Evolutionary conservation across 805 yeast genomes (phyloP).

Genomic region (Starmerella powellii): DNA sequence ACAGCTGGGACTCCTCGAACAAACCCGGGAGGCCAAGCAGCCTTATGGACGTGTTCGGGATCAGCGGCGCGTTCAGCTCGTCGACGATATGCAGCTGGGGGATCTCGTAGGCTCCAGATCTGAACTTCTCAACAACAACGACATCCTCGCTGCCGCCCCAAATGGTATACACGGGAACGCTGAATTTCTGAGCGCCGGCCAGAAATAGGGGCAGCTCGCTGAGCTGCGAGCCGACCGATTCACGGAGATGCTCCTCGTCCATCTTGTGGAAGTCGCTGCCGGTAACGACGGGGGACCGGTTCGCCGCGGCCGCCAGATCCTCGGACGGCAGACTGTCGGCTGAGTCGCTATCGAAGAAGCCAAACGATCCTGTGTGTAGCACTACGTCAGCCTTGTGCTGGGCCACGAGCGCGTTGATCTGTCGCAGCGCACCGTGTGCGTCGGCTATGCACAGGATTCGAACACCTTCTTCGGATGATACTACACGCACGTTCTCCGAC

Average conservation of each 20-base stretch:
- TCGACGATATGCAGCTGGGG: slow-evolving; percentile 52
- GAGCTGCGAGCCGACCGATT: slow-evolving; percentile 31
- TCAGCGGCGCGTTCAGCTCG: slow-evolving; percentile 31
- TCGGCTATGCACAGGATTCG: slow-evolving; percentile 44
- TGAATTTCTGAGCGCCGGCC: slow-evolving; percentile 33
- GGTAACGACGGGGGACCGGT: slow-evolving; percentile 49
- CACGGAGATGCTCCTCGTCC: slow-evolving; percentile 37
- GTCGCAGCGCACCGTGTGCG: slow-evolving; percentile 40
- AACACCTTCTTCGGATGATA: slow-evolving; percentile 22
- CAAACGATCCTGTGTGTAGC: slow-evolving; percentile 69
- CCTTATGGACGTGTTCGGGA: slow-evolving; percentile 37
- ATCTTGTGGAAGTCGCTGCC: slow-evolving; percentile 35
- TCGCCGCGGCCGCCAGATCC: slow-evolving; percentile 47
- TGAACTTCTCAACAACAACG: slow-evolving; percentile 49
- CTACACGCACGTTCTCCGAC: not conserved
- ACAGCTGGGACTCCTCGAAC: slow-evolving; percentile 50
- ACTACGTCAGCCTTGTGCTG: slow-evolving; percentile 40
- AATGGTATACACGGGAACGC: slow-evolving; percentile 63
- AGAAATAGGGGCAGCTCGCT: slow-evolving; percentile 44
- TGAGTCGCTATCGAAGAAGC: slow-evolving; percentile 54
- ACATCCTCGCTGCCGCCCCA: slow-evolving; percentile 70
- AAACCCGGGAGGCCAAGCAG: slow-evolving; percentile 66
- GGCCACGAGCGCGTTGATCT: slow-evolving; percentile 39
- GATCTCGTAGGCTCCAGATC: slow-evolving; percentile 40
- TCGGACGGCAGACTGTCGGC: slow-evolving; percentile 41